Base-by-base conservation (phyloP, 768 basidiomycete species). In the Gelatoporia subvermispora region DNA sequence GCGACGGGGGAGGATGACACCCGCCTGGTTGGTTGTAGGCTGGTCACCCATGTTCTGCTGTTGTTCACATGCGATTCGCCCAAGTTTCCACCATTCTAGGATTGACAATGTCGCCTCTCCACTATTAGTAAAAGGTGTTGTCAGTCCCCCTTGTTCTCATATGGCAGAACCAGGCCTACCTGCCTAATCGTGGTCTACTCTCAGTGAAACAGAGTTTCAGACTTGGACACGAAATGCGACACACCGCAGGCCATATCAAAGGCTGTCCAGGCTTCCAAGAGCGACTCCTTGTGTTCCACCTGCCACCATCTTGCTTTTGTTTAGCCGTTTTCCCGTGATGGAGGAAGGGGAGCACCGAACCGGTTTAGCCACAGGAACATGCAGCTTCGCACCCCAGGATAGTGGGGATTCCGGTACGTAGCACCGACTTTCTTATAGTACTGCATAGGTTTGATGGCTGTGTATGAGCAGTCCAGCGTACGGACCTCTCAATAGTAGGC, bases 371-470 rank as follows among this genome's bases (percentile, higher is more conserved):
- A 79, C 22, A 71, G 59, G 52, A 74, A 74, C 18, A 81, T 64
- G 60, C 75, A 76, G 23, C 73, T 74, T 49, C 78, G 73, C 45
- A 86, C 72, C 5, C 82, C 84, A 2, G 80, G 82, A 53, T 79
- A 85, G 65, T 86, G 85, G 0, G 85, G 84, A 58, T 87, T 87
- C 11, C 84, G 77, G 64, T 88, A 86, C 9, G 76, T 79, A 17
- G 78, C 64, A n/a, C 78, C 78, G 1, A 85, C 82, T 68, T 78
- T 78, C 39, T 65, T 72, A 59, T 84, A 82, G 58, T 82, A 84
- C 82, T 84, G 35, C 2, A 35, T 17, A 15, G 21, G 11, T 35
- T 41, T 16, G 20, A 17, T 13, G 24, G 21, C 15, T 8, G 31
- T 28, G 23, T 38, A 18, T 3, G 24, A 23, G 31, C 22, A 23